phyloP scores from a whole-genome alignment of 2,329 filamentous ascomycete genomes.

The Pseudogymnoascus sp. region DNA sequence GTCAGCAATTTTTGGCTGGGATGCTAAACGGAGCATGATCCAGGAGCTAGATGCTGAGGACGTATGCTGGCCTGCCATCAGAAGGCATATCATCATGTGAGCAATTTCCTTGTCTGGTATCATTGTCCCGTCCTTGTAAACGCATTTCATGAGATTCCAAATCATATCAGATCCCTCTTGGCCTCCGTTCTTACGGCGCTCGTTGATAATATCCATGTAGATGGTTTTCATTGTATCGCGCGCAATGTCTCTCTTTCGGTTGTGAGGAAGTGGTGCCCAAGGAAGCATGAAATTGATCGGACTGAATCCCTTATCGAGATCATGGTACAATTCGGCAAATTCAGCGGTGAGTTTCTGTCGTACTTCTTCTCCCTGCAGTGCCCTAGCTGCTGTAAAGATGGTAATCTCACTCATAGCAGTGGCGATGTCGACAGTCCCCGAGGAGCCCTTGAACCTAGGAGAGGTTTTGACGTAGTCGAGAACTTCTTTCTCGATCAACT shows the following conservation, averaged over 20 bases:
- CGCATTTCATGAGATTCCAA: conserved; percentile 78
- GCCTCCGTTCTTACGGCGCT: conserved; percentile 48
- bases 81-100: conserved; percentile 87
- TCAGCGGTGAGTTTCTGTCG: conserved; percentile 71
- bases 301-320: conserved; percentile 83
- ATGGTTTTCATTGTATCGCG: conserved; percentile 73
- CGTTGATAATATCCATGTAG: conserved; percentile 74
- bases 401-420: conserved; percentile 77
- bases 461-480: conserved; percentile 62
- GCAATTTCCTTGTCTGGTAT: conserved; percentile 84
- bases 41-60: conserved; percentile 77
- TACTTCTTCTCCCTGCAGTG: conserved; percentile 76
- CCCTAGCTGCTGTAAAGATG: conserved; percentile 81
- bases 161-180: conserved; percentile 68
- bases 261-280: conserved; percentile 87
- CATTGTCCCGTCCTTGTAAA: conserved; percentile 71
- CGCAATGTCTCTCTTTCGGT: conserved; percentile 70
- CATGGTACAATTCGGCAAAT: conserved; percentile 76
- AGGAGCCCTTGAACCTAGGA: conserved; percentile 57
- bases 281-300: conserved; percentile 86
- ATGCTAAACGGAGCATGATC: conserved; percentile 75
- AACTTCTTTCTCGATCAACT: conserved; percentile 68
- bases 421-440: conserved; percentile 63
- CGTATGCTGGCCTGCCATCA: conserved; percentile 88
- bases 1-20: conserved; percentile 70